Evolutionary conservation across 805 yeast genomes (phyloP).

Genomic region (Nakazawaea laoshanensis): DNA sequence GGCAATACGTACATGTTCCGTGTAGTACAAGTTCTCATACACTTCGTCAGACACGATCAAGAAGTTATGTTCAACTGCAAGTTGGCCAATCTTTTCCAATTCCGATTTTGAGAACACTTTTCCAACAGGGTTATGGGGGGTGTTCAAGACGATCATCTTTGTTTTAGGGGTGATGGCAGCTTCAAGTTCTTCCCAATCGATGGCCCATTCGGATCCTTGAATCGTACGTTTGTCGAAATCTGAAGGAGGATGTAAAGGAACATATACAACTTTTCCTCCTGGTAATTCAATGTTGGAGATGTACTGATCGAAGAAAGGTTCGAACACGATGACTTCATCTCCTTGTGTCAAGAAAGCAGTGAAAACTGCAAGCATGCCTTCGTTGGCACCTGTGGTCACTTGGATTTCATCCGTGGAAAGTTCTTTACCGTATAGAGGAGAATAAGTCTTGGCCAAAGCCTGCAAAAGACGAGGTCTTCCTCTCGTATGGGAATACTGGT

Average conservation of each 20-base stretch:
- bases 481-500: constrained; percentile 88
- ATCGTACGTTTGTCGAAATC: constrained; percentile 57
- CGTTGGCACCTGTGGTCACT: constrained; percentile 95
- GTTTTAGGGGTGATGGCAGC: constrained; percentile 67
- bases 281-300: constrained; percentile 89
- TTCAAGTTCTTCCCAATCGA: constrained; percentile 73
- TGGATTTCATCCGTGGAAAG: constrained; percentile 56
- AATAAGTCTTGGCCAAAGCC: constrained; percentile 64
- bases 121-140: constrained; percentile 97
- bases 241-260: constrained; percentile 76
- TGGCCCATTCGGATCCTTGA: constrained; percentile 78
- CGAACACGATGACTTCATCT: constrained; percentile 93
- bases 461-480: constrained; percentile 75
- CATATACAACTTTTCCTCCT: constrained; percentile 88
- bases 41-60: constrained; percentile 89
- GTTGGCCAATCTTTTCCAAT: constrained; percentile 61
- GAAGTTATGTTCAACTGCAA: constrained; percentile 81
- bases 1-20: constrained; percentile 74
- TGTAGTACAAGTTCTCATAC: constrained; percentile 81
- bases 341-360: constrained; percentile 80
- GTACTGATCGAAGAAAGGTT: constrained; percentile 96
- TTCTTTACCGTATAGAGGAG: constrained; percentile 52
- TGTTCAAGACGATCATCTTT: constrained; percentile 78
- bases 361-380: constrained; percentile 81
- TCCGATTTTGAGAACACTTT: constrained; percentile 78